Evolutionary conservation across 768 basidiomycete species (phyloP).

Genomic region (Calocybe gangraenosa): DNA sequence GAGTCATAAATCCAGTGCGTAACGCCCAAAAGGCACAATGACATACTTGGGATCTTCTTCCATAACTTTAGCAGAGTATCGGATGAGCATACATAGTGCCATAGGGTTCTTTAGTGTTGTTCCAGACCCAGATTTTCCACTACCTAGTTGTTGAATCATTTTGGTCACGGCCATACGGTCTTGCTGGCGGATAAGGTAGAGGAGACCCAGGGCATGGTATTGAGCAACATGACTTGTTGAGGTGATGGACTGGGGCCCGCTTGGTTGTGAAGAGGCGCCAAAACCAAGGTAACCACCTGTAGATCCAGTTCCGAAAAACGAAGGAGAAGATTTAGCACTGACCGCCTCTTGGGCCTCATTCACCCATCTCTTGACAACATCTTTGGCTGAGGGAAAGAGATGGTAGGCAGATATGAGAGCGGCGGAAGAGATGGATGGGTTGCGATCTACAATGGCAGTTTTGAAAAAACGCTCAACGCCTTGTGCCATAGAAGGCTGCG

Average conservation of each 20-base stretch:
- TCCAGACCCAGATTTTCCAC: conserved; percentile 79
- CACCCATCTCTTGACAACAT: conserved; percentile 98
- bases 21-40: neutral
- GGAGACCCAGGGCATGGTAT: conserved; percentile 91
- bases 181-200: conserved; percentile 94
- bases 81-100: conserved; percentile 97
- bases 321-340: conserved; percentile 75
- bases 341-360: conserved; percentile 98
- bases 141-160: conserved; percentile 97
- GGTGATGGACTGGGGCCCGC: conserved; percentile 70
- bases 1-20: neutral
- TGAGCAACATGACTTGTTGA: conserved; percentile 93
- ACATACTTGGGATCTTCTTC: conserved; percentile 98
- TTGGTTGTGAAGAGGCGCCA: conserved; percentile 50
- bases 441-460: conserved; percentile 96
- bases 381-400: conserved; percentile 88
- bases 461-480: conserved; percentile 99
- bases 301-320: conserved; percentile 55
- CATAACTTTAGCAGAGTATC: conserved; percentile 97
- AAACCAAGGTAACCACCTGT: conserved; percentile 72
- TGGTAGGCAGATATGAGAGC: conserved; percentile 97
- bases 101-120: conserved; percentile 91
- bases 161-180: conserved; percentile 99
- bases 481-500: conserved; percentile 97
- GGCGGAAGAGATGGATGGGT: conserved; percentile 92